Conservation (phyloP, 2,329 filamentous ascomycete genomes). For the Neodidymelliopsis sp. region DNA sequence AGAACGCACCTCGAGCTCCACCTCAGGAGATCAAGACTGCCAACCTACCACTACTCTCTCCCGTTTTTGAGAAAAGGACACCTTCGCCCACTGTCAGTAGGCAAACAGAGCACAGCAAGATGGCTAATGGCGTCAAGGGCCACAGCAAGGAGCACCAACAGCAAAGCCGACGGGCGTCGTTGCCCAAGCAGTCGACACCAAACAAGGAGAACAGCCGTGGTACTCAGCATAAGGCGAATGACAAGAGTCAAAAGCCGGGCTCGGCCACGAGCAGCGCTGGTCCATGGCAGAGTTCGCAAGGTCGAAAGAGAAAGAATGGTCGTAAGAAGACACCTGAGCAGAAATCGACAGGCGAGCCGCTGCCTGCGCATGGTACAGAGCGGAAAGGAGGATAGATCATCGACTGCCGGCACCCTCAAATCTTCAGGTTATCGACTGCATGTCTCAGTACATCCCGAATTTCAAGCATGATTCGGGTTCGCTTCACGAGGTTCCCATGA, state of each 20-base stretch:
- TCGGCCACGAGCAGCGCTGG: constrained; percentile 17
- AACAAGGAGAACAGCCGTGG: constrained; percentile 36
- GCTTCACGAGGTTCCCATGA: too few relatives aligned
- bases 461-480: too few relatives aligned
- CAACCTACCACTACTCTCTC: constrained; percentile 65
- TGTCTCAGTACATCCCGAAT: too few relatives aligned
- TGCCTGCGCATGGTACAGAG: constrained; percentile 54
- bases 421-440: too few relatives aligned
- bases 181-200: constrained; percentile 27
- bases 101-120: constrained; percentile 38
- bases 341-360: constrained; percentile 49
- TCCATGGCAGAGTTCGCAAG: constrained; percentile 32
- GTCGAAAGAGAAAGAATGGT: constrained; percentile 36
- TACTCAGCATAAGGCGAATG: constrained; percentile 36
- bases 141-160: constrained; percentile 39
- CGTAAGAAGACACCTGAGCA: constrained; percentile 39
- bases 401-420: not conserved
- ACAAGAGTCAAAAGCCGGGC: constrained; percentile 35
- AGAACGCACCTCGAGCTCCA: constrained; percentile 55
- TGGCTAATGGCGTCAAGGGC: constrained; percentile 39
- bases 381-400: constrained; percentile 54
- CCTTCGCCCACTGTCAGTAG: constrained; percentile 71
- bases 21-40: constrained; percentile 49
- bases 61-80: constrained; percentile 76
- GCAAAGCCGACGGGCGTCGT: constrained; percentile 38